A percentile compares a stretch with the other conserved stretches of the same genome.
Conservation (phyloP, 2,329 filamentous ascomycete genomes). For the Talaromyces sp. region DNA sequence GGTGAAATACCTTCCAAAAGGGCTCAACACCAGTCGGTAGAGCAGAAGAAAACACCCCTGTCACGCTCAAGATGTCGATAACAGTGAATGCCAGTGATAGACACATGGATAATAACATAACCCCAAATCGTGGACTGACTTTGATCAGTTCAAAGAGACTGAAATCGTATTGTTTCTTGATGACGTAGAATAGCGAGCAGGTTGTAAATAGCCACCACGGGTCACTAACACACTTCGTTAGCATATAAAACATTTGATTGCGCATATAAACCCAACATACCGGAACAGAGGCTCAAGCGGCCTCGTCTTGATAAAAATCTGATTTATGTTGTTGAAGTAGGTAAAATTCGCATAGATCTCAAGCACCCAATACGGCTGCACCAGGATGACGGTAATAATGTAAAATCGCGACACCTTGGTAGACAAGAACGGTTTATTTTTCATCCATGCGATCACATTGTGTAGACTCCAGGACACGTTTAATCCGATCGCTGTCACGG, state of each 20-base stretch:
- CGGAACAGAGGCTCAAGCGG: constrained; percentile 62
- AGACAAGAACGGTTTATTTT: constrained; percentile 61
- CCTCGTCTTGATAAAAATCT: constrained; percentile 55
- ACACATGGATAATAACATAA: constrained; percentile 62
- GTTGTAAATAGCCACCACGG: constrained; percentile 69
- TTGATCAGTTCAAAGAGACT: constrained; percentile 57
- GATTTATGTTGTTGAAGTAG: constrained; percentile 59
- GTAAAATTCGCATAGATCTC: constrained; percentile 66
- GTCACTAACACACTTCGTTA: constrained; percentile 43
- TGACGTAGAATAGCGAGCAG: constrained; percentile 60
- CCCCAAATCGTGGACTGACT: constrained; percentile 63
- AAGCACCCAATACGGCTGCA: constrained; percentile 63
- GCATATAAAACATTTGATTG: not conserved
- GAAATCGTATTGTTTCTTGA: constrained; percentile 62
- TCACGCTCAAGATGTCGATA: constrained; percentile 61
- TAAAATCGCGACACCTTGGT: constrained; percentile 54
- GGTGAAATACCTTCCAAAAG: constrained; percentile 53
- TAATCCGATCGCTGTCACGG: constrained; percentile 57
- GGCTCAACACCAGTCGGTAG: constrained; percentile 61
- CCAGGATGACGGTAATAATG: constrained; percentile 58
- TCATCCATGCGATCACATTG: constrained; percentile 68
- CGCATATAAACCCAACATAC: constrained; percentile 29
- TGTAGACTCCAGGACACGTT: constrained; percentile 65
- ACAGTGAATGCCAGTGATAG: constrained; percentile 61
- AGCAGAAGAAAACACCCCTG: constrained; percentile 44